Evolutionary conservation across 108 stramenopile genomes (phyloP).

Genomic region (Fistulifera pelliculosa): DNA sequence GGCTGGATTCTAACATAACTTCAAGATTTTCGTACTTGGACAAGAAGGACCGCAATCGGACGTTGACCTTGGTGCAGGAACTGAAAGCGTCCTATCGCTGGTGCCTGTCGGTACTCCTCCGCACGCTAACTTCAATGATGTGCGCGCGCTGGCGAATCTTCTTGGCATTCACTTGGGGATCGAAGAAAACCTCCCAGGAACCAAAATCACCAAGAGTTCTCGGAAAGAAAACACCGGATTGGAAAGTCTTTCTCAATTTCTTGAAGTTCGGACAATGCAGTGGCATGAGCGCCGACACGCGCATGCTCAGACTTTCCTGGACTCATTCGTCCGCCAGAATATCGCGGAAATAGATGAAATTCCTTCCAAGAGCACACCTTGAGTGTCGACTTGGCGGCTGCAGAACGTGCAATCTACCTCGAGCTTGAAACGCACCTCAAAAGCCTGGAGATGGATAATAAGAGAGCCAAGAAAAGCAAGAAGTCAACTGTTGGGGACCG

Average conservation of each 20-base stretch:
- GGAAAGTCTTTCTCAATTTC: constrained; percentile 20
- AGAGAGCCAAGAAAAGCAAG: constrained; percentile 18
- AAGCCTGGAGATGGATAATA: constrained; percentile 27
- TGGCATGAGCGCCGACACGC: constrained; percentile 32
- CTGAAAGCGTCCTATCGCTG: constrained; percentile 21
- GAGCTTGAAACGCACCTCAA: constrained; percentile 33
- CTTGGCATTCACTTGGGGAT: constrained; percentile 30
- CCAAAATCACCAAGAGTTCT: not conserved
- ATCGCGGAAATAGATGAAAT: constrained; percentile 39
- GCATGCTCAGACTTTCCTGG: constrained; percentile 23
- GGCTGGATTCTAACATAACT: not conserved
- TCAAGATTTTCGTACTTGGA: constrained; percentile 13
- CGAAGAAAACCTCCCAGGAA: constrained; percentile 11
- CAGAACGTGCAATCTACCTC: constrained; percentile 33
- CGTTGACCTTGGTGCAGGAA: constrained; percentile 14
- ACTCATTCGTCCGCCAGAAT: constrained; percentile 25
- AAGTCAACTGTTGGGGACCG: constrained; percentile 21
- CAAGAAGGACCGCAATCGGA: constrained; percentile 16
- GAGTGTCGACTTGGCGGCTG: constrained; percentile 15
- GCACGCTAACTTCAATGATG: constrained; percentile 24
- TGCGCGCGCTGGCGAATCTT: constrained; percentile 16
- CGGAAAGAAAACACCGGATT: constrained; percentile 11
- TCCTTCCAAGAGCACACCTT: constrained; percentile 16
- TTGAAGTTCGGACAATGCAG: constrained; percentile 17
- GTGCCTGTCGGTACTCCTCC: constrained; percentile 33